A percentile compares a stretch with the other conserved stretches of the same genome.
phyloP scores from a whole-genome alignment of 2,329 filamentous ascomycete species.

The Verticillium nubilum region DNA sequence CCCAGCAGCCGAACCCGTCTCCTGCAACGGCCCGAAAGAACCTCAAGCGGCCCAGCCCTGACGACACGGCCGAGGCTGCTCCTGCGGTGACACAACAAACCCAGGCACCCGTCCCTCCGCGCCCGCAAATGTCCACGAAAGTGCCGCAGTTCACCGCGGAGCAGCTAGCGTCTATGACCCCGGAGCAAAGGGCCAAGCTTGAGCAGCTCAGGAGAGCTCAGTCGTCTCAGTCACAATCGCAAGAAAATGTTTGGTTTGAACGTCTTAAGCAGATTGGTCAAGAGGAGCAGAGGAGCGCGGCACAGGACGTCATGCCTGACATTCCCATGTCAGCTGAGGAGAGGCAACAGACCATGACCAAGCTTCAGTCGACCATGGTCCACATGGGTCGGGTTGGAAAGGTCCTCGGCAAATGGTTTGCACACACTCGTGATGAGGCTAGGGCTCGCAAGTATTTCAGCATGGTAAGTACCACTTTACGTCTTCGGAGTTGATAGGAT shows the following conservation, averaged over 20 bases:
- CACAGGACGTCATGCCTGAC: constrained; percentile 35
- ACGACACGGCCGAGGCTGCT: constrained; percentile 27
- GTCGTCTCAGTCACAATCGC: constrained; percentile 10
- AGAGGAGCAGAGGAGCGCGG: constrained; percentile 34
- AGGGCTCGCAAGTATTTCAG: constrained; percentile 48
- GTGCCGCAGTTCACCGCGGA: constrained; percentile 24
- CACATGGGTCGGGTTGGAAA: constrained; percentile 41
- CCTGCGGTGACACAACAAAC: constrained; percentile 13
- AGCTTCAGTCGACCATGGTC: constrained; percentile 32
- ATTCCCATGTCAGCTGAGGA: constrained; percentile 41
- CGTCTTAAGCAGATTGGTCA: constrained; percentile 29
- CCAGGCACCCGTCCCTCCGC: constrained; percentile 3
- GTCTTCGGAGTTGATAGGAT: constrained; percentile 7
- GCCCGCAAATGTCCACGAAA: constrained; percentile 9
- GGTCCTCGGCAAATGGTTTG: constrained; percentile 42
- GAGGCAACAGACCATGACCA: constrained; percentile 35
- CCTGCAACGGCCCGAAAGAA: constrained; percentile 35
- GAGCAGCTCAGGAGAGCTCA: constrained; percentile 27
- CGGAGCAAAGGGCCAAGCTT: constrained; percentile 40
- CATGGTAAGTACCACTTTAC: constrained; percentile 33
- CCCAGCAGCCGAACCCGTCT: constrained; percentile 29
- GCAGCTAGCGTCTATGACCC: constrained; percentile 34
- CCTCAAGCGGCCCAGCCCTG: constrained; percentile 45
- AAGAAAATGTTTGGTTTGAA: constrained; percentile 6
- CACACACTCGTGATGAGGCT: constrained; percentile 39